Evolutionary conservation across 192 early-diverging fungal species (phyloP).

Genomic region (Rhizophagus prolifer): DNA sequence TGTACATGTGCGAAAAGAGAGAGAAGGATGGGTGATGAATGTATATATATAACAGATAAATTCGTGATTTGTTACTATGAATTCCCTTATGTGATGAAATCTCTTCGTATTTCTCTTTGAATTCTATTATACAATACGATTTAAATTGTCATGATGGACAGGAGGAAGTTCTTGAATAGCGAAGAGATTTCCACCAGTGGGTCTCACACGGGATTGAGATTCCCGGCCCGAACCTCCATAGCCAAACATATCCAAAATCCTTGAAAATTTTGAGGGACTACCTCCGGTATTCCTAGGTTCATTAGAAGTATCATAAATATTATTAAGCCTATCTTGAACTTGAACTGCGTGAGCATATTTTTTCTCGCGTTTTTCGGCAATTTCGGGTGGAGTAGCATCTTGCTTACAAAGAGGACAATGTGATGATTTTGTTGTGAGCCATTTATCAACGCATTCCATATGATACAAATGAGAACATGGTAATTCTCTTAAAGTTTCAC

Average conservation of each 20-base stretch:
- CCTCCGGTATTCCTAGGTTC: not conserved
- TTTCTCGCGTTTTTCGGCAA: constrained; percentile 14
- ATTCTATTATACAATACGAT: constrained; percentile 5
- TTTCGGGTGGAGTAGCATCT: constrained; percentile 31
- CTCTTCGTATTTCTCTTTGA: not conserved
- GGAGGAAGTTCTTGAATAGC: constrained; percentile 23
- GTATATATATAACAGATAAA: not conserved
- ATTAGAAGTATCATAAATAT: constrained; percentile 15
- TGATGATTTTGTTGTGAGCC: constrained; percentile 44
- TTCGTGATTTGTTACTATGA: not conserved
- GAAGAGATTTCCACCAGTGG: constrained; percentile 3
- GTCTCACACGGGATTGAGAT: not conserved
- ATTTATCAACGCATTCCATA: constrained; percentile 44
- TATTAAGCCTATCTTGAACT: constrained; percentile 8
- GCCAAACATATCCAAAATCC: constrained; percentile 2
- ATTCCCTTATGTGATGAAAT: not conserved
- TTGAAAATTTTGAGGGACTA: not conserved
- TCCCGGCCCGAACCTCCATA: not conserved
- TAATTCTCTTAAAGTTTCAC: constrained; percentile 36
- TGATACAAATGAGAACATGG: constrained; percentile 44
- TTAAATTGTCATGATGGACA: not conserved
- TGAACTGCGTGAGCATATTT: constrained; percentile 8
- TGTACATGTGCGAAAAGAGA: not conserved
- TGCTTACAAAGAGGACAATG: constrained; percentile 45
- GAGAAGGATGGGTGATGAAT: not conserved